Evolutionary conservation across 2,329 filamentous ascomycete species (phyloP).

Genomic region (Colletotrichum truncatum): DNA sequence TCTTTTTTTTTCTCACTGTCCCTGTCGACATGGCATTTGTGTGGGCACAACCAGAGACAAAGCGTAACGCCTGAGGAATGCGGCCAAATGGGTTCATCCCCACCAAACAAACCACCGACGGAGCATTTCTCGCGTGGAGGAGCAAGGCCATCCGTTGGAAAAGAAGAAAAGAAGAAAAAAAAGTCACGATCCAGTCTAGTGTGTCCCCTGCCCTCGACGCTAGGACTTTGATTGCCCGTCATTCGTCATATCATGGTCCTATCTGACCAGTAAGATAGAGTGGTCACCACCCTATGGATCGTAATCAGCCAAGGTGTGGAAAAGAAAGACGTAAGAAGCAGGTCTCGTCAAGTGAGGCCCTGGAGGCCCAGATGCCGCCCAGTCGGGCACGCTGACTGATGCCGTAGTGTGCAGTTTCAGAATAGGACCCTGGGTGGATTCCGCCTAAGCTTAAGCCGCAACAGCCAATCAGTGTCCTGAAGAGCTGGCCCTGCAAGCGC

Average conservation of each 20-base stretch:
- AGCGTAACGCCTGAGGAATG: constrained; percentile 29
- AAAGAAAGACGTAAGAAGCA: neutral
- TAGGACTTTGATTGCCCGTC: neutral
- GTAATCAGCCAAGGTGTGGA: neutral
- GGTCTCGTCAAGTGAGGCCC: neutral
- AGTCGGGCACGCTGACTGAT: constrained; percentile 25
- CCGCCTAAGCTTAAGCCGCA: constrained; percentile 42
- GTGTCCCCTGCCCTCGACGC: constrained; percentile 7
- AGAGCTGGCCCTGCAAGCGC: constrained; percentile 38
- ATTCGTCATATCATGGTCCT: constrained; percentile 17
- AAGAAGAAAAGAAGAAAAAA: too few relatives aligned
- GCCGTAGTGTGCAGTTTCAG: constrained; percentile 32
- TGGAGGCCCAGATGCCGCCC: neutral
- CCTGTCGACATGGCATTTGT: constrained; percentile 14
- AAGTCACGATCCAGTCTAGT: constrained; percentile 1
- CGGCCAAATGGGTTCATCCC: constrained; percentile 11
- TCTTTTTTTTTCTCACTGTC: too few relatives aligned
- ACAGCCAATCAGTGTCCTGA: constrained; percentile 44
- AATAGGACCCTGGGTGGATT: constrained; percentile 41
- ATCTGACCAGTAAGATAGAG: constrained; percentile 11
- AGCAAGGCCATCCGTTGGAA: constrained; percentile 11
- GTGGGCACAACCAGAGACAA: neutral
- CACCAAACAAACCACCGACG: constrained; percentile 25
- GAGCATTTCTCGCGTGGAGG: constrained; percentile 16
- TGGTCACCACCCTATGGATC: constrained; percentile 3